Percentiles rank a stretch among this genome's conserved stretches.
These are phyloP conservation scores for Leccinum subspadiceum DNA, from an alignment of 1,284 basidiomycete species.

Conservation along the genomic window DNA sequence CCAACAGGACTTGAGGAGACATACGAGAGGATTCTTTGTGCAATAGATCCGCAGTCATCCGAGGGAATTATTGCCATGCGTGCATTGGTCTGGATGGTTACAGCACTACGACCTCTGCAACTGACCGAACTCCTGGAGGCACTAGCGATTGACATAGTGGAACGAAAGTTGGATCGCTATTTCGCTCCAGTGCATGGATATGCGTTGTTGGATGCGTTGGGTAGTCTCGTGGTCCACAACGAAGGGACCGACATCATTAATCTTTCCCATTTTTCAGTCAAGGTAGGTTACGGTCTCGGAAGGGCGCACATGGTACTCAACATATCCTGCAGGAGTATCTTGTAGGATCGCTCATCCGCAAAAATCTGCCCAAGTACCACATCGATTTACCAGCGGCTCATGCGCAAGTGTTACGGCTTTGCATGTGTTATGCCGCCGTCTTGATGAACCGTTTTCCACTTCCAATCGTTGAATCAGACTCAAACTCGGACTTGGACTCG, in stretches of 20 bases:
- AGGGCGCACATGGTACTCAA: not conserved
- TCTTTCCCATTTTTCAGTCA: slow-evolving; percentile 20
- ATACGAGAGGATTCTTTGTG: slow-evolving; percentile 8
- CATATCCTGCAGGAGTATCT: not conserved
- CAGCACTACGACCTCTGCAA: not conserved
- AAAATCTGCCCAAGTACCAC: not conserved
- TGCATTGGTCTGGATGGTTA: slow-evolving; percentile 10
- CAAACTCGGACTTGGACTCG: too few species aligned
- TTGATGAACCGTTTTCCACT: not conserved
- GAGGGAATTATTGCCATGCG: not conserved
- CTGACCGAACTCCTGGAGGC: slow-evolving; percentile 10
- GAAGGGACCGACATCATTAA: slow-evolving; percentile 9
- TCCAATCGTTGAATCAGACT: not conserved
- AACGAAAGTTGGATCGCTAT: not conserved
- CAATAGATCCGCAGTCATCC: not conserved
- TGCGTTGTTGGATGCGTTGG: slow-evolving; percentile 9
- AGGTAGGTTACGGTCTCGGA: not conserved
- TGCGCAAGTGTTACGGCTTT: not conserved
- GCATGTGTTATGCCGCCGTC: not conserved
- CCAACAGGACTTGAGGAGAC: slow-evolving; percentile 7
- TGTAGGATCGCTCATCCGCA: not conserved
- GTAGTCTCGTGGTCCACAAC: slow-evolving; percentile 16
- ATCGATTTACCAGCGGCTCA: slow-evolving; percentile 5
- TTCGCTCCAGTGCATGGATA: not conserved
- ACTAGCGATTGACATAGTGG: slow-evolving; percentile 8